Percentiles rank a stretch among this genome's conserved stretches.
phyloP scores from a whole-genome alignment of 1,284 basidiomycete genomes.

The Trichosporon faecale region DNA sequence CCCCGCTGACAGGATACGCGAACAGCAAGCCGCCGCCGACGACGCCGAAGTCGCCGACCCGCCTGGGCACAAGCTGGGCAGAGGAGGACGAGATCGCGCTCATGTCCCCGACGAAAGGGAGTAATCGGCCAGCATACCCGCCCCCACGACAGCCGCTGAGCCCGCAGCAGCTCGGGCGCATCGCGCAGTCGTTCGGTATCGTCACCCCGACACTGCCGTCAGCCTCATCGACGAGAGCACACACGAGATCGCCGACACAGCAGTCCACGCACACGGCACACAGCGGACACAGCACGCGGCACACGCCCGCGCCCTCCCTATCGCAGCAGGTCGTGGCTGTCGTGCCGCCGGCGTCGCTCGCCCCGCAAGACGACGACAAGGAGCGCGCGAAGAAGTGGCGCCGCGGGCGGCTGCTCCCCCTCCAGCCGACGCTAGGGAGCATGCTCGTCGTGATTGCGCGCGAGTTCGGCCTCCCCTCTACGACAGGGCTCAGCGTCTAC shows the following conservation, averaged over 20 bases:
- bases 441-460: conserved; percentile 49
- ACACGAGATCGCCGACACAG: neutral
- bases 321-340: conserved; percentile 38
- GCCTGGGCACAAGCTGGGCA: neutral
- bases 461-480: conserved; percentile 49
- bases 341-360: conserved; percentile 39
- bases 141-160: conserved; percentile 41
- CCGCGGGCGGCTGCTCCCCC: conserved; percentile 43
- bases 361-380: conserved; percentile 27
- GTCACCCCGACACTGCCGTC: conserved; percentile 35
- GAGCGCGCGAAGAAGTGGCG: conserved; percentile 36
- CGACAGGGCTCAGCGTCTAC: conserved; percentile 43
- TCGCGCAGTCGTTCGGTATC: conserved; percentile 49
- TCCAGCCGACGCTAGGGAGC: conserved; percentile 44
- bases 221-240: neutral
- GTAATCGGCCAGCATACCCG: conserved; percentile 25
- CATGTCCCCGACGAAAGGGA: conserved; percentile 5
- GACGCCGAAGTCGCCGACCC: conserved; percentile 3
- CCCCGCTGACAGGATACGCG: conserved; percentile 7
- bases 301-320: conserved; percentile 7
- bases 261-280: neutral
- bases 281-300: neutral
- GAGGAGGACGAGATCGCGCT: conserved; percentile 9
- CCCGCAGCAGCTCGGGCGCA: conserved; percentile 43
- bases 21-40: neutral